Conservation (phyloP, 2,329 filamentous ascomycete genomes). For the Xylaria sp. region DNA sequence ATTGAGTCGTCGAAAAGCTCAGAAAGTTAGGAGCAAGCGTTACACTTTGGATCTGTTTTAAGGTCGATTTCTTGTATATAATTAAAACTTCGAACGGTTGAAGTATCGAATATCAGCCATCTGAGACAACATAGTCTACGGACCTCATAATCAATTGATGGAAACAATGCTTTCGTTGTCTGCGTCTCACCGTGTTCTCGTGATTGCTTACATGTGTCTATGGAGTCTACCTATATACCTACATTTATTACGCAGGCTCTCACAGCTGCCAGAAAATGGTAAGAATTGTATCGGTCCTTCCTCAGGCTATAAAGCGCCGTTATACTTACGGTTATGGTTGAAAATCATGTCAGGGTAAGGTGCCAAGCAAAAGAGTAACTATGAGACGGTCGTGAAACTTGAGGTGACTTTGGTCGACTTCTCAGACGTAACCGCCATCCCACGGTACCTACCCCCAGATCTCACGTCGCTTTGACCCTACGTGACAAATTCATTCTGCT, state of each 20-base stretch:
- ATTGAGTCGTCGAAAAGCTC: constrained; percentile 30
- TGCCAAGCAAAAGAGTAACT: constrained; percentile 8
- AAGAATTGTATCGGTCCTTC: not conserved
- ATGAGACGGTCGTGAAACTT: constrained; percentile 47
- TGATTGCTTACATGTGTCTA: not conserved
- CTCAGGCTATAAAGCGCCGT: not conserved
- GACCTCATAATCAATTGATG: constrained; percentile 25
- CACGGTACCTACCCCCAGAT: not conserved
- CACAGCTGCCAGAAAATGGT: not conserved
- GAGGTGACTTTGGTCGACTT: constrained; percentile 20
- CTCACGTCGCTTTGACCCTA: constrained; percentile 34
- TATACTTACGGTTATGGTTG: not conserved
- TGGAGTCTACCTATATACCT: not conserved
- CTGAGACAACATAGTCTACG: constrained; percentile 23
- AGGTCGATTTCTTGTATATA: constrained; percentile 47
- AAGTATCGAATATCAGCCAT: constrained; percentile 30
- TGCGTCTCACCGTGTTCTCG: not conserved
- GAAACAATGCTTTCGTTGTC: constrained; percentile 16
- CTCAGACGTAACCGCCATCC: not conserved
- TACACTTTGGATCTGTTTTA: constrained; percentile 37
- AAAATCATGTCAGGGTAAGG: not conserved
- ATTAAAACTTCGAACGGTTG: constrained; percentile 22
- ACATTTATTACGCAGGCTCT: not conserved
- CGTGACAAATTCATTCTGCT: constrained; percentile 34
- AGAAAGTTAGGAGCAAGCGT: constrained; percentile 24